Percentiles rank a stretch among this genome's conserved stretches.
These are phyloP conservation scores for Neofusicoccum sp. DNA, from an alignment of 2,329 filamentous ascomycete species.

Conservation along the genomic window DNA sequence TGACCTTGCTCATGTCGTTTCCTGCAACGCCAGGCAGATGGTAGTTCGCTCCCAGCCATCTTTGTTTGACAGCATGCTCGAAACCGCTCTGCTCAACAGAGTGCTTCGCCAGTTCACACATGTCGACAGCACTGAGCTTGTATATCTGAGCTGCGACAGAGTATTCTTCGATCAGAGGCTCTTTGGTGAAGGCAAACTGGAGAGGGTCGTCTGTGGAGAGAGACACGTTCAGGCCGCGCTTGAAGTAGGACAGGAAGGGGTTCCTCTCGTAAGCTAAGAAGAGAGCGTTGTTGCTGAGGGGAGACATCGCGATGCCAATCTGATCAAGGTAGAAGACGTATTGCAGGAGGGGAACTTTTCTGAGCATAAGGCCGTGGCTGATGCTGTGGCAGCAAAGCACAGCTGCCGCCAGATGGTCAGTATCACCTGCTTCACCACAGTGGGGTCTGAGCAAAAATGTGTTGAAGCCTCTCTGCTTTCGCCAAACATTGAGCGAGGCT, in stretches of 20 bases:
- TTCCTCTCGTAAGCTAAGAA: conserved; percentile 97
- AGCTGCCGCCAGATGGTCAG: conserved; percentile 90
- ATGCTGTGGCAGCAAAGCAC: conserved; percentile 95
- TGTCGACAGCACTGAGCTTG: conserved; percentile 94
- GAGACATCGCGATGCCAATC: conserved; percentile 99
- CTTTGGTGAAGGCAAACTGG: conserved; percentile 98
- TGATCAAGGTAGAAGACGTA: conserved; percentile 98
- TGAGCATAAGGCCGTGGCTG: conserved; percentile 87
- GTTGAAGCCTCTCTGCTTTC: conserved; percentile 90
- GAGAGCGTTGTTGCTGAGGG: conserved; percentile 93
- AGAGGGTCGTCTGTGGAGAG: conserved; percentile 95
- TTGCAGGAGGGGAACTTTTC: conserved; percentile 92
- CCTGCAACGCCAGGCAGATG: conserved; percentile 77
- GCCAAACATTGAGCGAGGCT: conserved; percentile 86
- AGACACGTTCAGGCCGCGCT: conserved; percentile 91
- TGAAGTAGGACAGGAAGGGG: conserved; percentile 94
- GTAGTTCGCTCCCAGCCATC: conserved; percentile 85
- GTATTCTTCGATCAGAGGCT: conserved; percentile 97
- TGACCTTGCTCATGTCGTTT: conserved; percentile 94
- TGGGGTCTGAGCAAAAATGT: conserved; percentile 92
- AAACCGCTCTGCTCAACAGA: conserved; percentile 95
- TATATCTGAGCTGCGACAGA: conserved; percentile 98
- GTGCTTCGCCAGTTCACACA: conserved; percentile 97
- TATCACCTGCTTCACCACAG: conserved; percentile 95
- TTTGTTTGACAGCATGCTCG: conserved; percentile 82